A percentile compares a stretch with the other conserved stretches of the same genome.
Conservation (phyloP, 305 asterid species). For the Fraxinus ornus region DNA sequence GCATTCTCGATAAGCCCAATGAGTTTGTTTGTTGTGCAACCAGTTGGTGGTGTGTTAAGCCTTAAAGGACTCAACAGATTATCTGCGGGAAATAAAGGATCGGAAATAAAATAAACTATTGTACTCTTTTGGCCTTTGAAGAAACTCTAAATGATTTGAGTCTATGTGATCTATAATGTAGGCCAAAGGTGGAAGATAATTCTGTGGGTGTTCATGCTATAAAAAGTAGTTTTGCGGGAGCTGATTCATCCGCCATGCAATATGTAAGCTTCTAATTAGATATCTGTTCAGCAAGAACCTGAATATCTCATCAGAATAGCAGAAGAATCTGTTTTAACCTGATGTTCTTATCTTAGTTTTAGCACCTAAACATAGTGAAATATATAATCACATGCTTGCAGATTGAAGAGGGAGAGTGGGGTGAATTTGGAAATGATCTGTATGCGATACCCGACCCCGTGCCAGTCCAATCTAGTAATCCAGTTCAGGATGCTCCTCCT, state of each 20-base stretch:
- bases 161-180: slow-evolving; percentile 43
- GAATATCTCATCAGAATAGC: slow-evolving; percentile 2
- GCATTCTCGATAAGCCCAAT: neutral
- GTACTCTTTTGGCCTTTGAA: slow-evolving; percentile 12
- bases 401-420: slow-evolving; percentile 71
- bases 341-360: neutral
- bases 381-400: slow-evolving; percentile 35
- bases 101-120: neutral
- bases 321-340: slow-evolving; percentile 15
- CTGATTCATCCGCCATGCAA: slow-evolving; percentile 57
- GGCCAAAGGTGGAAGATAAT: slow-evolving; percentile 53
- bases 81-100: slow-evolving; percentile 9
- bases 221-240: slow-evolving; percentile 52
- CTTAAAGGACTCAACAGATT: slow-evolving; percentile 15
- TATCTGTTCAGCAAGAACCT: neutral
- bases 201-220: slow-evolving; percentile 60
- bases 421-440: slow-evolving; percentile 82
- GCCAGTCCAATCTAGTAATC: slow-evolving; percentile 41
- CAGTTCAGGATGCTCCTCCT: slow-evolving; percentile 51
- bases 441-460: slow-evolving; percentile 69
- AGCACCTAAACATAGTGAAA: neutral
- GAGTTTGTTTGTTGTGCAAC: slow-evolving; percentile 19
- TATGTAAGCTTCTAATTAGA: slow-evolving; percentile 53
- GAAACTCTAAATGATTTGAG: slow-evolving; percentile 34
- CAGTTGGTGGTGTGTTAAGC: slow-evolving; percentile 9